Evolutionary conservation across 2,329 filamentous ascomycete genomes (phyloP), one percentile per base, ranked within the genome.

Genomic region (Zopfia rhizophila): DNA sequence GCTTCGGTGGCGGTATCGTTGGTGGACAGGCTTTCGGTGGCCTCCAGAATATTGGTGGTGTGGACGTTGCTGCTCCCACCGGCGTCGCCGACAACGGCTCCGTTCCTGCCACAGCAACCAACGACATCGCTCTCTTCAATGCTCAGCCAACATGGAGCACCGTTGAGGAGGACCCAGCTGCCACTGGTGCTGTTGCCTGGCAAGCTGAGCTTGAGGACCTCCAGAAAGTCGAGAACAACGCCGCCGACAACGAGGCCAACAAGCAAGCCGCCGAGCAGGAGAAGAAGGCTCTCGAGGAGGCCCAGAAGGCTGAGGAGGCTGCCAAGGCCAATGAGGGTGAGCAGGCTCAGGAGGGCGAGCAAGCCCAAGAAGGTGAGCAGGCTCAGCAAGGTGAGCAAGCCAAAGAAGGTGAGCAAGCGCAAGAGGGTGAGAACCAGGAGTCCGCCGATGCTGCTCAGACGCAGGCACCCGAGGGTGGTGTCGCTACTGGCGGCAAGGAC

Each of bases 161-260:
- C 7, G 45, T 67, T 31, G 61, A 45, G 5, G 55, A 55, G 24
- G 65, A 68, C 33, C 64, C 65, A 7, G 65, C 65, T 48, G 59
- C 57, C 3, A 60, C 54, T 2, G 51, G 65, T 25, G 65, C 58
- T 12, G 58, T 45, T 8, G 53, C 60, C 45, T 67, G 63, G 65
- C 51, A 63, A 32, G 42, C 36, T 7, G 62, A 60, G 35, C 40
- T 68, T 4, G 14, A 63, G 52, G 63, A 66, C 14, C 41, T 61
- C 17, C 59, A 66, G 52, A 55, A 50, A 13, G 43, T 42, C 13
- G 53, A 60, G 7, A 58, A 62, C 41, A 58, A 65, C 19, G 38
- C 31, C 7, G 35, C 42, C 11, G 61, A 66, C 42, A 65, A 56
- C 40, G 25, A 60, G 35, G 33, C 58, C 28, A 66, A 66, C 45